Percentiles rank a stretch among this genome's conserved stretches.
Evolutionary conservation across 345 rosid species (phyloP).

Genomic region (Eucalyptus marginata): DNA sequence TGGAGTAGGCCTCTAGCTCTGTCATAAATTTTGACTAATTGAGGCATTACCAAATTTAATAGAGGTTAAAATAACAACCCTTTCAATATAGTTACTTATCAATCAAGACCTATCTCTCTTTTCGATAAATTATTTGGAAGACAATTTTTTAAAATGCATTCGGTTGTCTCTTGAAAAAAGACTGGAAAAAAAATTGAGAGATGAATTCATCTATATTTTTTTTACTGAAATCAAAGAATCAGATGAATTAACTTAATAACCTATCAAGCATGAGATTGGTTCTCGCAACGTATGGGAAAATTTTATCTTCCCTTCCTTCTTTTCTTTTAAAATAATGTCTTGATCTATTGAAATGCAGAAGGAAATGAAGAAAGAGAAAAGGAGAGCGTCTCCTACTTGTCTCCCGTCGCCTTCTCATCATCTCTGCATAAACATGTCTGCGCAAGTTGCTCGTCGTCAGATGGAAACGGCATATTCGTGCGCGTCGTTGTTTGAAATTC

Average conservation of each 20-base stretch:
- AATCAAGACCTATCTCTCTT: background rate
- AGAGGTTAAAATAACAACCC: background rate
- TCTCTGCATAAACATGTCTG: background rate
- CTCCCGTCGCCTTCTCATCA: background rate
- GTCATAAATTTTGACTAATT: background rate
- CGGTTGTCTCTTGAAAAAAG: background rate
- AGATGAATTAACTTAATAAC: background rate
- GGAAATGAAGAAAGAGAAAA: background rate
- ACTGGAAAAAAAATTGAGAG: background rate
- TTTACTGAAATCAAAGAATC: background rate
- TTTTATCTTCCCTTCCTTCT: background rate
- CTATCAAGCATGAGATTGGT: background rate
- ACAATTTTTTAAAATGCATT: background rate
- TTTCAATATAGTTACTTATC: too few species aligned
- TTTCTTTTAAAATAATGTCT: background rate
- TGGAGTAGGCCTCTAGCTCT: background rate
- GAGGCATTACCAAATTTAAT: background rate
- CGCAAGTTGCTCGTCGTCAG: background rate
- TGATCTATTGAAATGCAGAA: background rate
- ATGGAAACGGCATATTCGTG: background rate
- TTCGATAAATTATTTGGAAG: too few species aligned
- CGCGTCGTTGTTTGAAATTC: background rate
- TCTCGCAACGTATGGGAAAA: background rate
- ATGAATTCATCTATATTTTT: background rate
- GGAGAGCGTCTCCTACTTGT: background rate